Base-by-base conservation (phyloP, 1,139 yeast species). In the Kurtzmaniella quercitrusa region DNA sequence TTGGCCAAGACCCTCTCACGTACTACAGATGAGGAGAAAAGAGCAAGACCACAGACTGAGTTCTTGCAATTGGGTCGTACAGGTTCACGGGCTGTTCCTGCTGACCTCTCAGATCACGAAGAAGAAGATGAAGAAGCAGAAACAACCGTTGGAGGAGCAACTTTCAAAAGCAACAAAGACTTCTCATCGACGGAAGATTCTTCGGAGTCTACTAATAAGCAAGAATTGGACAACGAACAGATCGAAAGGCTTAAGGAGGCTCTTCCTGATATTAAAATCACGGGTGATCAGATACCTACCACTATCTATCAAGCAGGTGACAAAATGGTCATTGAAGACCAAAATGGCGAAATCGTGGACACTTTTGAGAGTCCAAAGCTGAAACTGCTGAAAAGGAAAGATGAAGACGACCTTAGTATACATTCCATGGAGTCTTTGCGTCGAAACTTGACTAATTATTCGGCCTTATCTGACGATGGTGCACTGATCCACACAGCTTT, bases 271-370 rank as follows among this genome's bases (percentile, higher is more conserved):
- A 12, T 29, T 9, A 11, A 36, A 11, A 14, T 14, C 10, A 11
- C 11, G 5, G 16, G 12, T 4, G 16, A 21, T 14, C 38, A 14
- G 36, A 10, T 25, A 23, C 34, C 68, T 10, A 64, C 77, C 1
- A 69, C 76, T 23, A 93, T 89, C 0, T 91, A 79, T 60, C 81
- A 79, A 48, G 96, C 88, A 56, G 96, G 95, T 23, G 57, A 69
- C 38, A 68, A 74, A 37, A 61, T 90, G 38, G 77, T 91, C 44
- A 71, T 91, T 48, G 98, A 91, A 59, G 94, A 89, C 62, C 78
- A 75, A 46, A 73, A 80, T 44, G 98, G 98, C 44, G 97, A 91
- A 50, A 73, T 89, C 37, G 57, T 91, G 40, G 81, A 79, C 50
- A 56, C 66, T 2, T 48, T 68, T 21, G 61, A 62, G 14, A 44